Conservation (phyloP, 768 basidiomycete species). For the Auricularia heimuer region DNA sequence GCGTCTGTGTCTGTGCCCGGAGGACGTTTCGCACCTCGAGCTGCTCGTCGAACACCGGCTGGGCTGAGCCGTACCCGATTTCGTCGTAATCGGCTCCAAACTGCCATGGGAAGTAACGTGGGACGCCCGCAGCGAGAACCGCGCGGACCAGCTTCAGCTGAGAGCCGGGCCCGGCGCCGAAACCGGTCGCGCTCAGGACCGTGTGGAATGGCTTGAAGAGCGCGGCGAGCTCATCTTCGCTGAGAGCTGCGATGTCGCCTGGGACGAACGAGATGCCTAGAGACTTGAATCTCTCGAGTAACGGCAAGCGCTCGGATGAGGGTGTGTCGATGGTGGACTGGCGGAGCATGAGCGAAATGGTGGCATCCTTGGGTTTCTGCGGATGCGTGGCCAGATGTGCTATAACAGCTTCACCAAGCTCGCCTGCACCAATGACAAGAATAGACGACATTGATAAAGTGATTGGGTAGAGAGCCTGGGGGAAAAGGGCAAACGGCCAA, state of each 20-base stretch:
- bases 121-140: constrained; percentile 17
- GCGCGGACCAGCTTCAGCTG: constrained; percentile 21
- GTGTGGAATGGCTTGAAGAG: constrained; percentile 15
- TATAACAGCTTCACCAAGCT: constrained; percentile 18
- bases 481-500: no score
- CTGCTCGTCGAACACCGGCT: constrained; percentile 26
- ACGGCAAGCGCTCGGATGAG: neutral
- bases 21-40: constrained; percentile 24
- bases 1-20: constrained; percentile 16
- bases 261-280: constrained; percentile 13
- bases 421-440: constrained; percentile 21
- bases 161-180: constrained; percentile 16
- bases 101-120: constrained; percentile 26
- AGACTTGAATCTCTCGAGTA: neutral
- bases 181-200: constrained; percentile 19
- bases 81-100: constrained; percentile 28
- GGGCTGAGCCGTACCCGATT: constrained; percentile 21
- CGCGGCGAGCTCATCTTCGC: constrained; percentile 10
- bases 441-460: neutral
- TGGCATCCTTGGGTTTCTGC: constrained; percentile 7
- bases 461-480: no score
- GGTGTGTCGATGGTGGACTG: neutral
- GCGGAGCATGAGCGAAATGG: neutral
- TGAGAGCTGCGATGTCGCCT: constrained; percentile 13
- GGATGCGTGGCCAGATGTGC: constrained; percentile 11